Percentiles rank a stretch among this genome's conserved stretches.
These are phyloP conservation scores for Paracamarosporium sp. DNA, from an alignment of 2,329 filamentous ascomycete species.

Conservation along the genomic window DNA sequence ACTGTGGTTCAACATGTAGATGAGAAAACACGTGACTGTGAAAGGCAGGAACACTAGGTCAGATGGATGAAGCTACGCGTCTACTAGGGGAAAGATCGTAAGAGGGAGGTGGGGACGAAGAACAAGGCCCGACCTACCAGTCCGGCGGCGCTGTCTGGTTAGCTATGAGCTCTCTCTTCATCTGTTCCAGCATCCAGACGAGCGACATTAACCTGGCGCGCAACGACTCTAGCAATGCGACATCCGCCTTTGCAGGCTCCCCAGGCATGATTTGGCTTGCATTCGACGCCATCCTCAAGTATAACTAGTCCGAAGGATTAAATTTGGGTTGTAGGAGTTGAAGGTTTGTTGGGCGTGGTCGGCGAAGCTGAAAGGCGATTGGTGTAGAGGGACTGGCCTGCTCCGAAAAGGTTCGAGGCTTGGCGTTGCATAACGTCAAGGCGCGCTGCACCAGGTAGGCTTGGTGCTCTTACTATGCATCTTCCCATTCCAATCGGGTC, in stretches of 20 bases:
- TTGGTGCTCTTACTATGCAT: not conserved
- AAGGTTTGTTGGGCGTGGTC: slow-evolving; percentile 8
- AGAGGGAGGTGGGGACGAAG: too few species aligned
- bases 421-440: too few species aligned
- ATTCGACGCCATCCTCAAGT: not conserved
- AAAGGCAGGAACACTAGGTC: not conserved
- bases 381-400: slow-evolving; percentile 5
- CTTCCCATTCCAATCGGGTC: too few species aligned
- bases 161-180: slow-evolving; percentile 15
- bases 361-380: slow-evolving; percentile 14
- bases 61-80: too few species aligned
- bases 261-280: slow-evolving; percentile 10
- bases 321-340: not conserved
- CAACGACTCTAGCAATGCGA: slow-evolving; percentile 17
- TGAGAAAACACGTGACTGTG: not conserved
- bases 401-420: slow-evolving; percentile 1
- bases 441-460: not conserved
- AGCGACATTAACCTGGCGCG: slow-evolving; percentile 22
- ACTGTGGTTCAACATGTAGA: not conserved
- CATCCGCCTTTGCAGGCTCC: slow-evolving; percentile 7
- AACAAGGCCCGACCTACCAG: slow-evolving; percentile 38
- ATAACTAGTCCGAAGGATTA: not conserved
- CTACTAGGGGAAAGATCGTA: not conserved
- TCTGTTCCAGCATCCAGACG: slow-evolving; percentile 15
- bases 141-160: slow-evolving; percentile 13